Evolutionary conservation across 1,139 yeast genomes (phyloP).

Genomic region (Sugiyamaella neomexicana): DNA sequence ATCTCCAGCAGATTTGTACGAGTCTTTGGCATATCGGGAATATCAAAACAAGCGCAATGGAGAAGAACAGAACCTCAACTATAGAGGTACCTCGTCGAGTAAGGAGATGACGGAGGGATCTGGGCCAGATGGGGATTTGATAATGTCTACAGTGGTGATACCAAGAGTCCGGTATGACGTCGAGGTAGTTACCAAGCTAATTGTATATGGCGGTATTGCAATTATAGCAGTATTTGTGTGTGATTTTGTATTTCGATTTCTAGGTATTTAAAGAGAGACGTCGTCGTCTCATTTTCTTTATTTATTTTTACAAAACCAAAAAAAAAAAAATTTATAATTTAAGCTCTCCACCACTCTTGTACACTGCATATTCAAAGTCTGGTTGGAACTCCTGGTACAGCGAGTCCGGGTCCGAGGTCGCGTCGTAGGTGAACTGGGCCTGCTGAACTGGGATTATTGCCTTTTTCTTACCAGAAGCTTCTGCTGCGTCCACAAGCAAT

Average conservation of each 20-base stretch:
- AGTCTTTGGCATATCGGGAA: constrained; percentile 41
- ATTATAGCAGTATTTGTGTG: constrained; percentile 32
- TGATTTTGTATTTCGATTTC: constrained; percentile 5
- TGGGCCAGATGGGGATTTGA: neutral
- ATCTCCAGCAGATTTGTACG: constrained; percentile 46
- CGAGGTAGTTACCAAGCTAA: constrained; percentile 68
- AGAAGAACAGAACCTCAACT: neutral
- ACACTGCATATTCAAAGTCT: constrained; percentile 51
- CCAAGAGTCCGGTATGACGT: constrained; percentile 57
- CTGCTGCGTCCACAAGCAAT: constrained; percentile 60
- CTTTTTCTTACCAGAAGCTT: constrained; percentile 40
- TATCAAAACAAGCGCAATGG: constrained; percentile 31
- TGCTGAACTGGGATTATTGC: constrained; percentile 57
- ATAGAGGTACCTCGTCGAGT: neutral
- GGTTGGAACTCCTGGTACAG: constrained; percentile 75
- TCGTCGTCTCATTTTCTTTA: too few species aligned
- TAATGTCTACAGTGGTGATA: constrained; percentile 41
- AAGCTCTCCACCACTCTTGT: constrained; percentile 29
- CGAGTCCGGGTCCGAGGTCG: constrained; percentile 65
- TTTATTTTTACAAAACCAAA: constrained; percentile 14
- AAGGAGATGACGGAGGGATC: constrained; percentile 2
- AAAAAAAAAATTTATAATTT: constrained; percentile 19
- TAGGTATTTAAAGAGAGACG: constrained; percentile 3
- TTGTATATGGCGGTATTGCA: constrained; percentile 75
- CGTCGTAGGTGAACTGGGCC: constrained; percentile 65